Evolutionary conservation across 177 flowering plant species (phyloP), one percentile per base, ranked within the genome.

Genomic region (Vitis hybrid): DNA sequence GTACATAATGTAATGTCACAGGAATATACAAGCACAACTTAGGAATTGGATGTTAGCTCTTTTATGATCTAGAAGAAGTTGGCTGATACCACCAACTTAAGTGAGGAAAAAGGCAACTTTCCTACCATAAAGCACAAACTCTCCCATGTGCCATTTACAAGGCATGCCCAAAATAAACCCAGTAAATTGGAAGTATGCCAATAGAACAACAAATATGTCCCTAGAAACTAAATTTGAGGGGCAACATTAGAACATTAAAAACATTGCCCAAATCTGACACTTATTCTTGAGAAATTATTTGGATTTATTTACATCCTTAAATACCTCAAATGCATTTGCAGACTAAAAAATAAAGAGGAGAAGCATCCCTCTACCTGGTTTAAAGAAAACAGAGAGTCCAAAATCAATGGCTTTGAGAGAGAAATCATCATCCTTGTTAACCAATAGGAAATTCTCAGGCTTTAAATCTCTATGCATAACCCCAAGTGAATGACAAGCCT

Each of bases 391-490:
- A 2, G 99, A 95, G 68, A 95, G 94, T 18, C 99, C 99, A 79
- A 96, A 96, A 78, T 96, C 99, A 74, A 95, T 96, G 58, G 99
- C 99, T 75, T 96, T 96, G 72, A 96, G 99, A 45, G 99, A 96
- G 76, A 89, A 92, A 81, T 96, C 99, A 78, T 96, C 90, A 68
- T 93, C 98, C 78, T 90, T 93, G 76, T 96, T 93, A 78, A 90
- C 95, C 83, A 96, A 72, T 89, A 96, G 81, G 80, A 96, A 95
- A 66, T 95, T 95, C 85, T 95, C 99, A 7, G 99, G 99, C 81
- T 95, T 95, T 53, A 95, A 81, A 84, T 95, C 99, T 80, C 99
- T 84, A 76, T 95, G 99, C 90, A 95, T 95, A 59, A 95, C 99
- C n/a, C 98, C 99, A 71, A 95, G 99, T 0, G 99, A 96, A 74